Evolutionary conservation across 371 early-diverging fungal genomes (phyloP).

Genomic region (Lichtheimia ramosa): DNA sequence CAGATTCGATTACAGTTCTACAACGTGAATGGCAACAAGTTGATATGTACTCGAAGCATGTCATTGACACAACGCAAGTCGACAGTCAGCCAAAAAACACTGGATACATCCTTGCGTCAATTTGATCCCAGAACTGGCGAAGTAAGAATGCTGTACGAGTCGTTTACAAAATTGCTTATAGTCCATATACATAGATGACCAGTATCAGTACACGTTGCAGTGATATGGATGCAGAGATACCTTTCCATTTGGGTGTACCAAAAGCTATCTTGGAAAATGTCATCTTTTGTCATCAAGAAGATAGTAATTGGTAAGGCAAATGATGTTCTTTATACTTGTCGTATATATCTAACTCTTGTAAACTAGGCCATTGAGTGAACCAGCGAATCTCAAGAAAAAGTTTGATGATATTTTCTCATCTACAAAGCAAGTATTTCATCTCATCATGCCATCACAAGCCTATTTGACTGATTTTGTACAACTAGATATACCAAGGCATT

Average conservation of each 20-base stretch:
- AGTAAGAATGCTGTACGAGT: slow-evolving; percentile 25
- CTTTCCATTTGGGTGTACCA: slow-evolving; percentile 86
- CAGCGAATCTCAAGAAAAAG: slow-evolving; percentile 91
- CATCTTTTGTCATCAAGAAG: slow-evolving; percentile 99
- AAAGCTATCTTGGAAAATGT: slow-evolving; percentile 97
- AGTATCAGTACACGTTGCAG: slow-evolving; percentile 83
- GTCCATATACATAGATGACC: slow-evolving; percentile 34
- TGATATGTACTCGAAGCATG: slow-evolving; percentile 84
- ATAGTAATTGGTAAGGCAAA: slow-evolving; percentile 86
- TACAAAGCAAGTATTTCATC: slow-evolving; percentile 59
- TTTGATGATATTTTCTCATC: slow-evolving; percentile 99
- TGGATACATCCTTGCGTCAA: slow-evolving; percentile 80
- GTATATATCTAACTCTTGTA: neutral
- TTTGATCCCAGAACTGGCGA: slow-evolving; percentile 64
- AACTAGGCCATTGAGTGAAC: slow-evolving; percentile 90
- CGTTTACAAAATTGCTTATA: neutral
- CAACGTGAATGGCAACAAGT: slow-evolving; percentile 71
- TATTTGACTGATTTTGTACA: slow-evolving; percentile 2
- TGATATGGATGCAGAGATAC: slow-evolving; percentile 88
- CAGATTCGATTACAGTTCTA: slow-evolving; percentile 92
- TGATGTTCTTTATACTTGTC: too few relatives aligned
- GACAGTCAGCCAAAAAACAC: slow-evolving; percentile 72
- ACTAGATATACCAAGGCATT: slow-evolving; percentile 91
- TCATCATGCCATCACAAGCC: neutral
- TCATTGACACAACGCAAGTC: slow-evolving; percentile 73